phyloP scores from a whole-genome alignment of 2,329 filamentous ascomycete species.

The Claviceps monticola region DNA sequence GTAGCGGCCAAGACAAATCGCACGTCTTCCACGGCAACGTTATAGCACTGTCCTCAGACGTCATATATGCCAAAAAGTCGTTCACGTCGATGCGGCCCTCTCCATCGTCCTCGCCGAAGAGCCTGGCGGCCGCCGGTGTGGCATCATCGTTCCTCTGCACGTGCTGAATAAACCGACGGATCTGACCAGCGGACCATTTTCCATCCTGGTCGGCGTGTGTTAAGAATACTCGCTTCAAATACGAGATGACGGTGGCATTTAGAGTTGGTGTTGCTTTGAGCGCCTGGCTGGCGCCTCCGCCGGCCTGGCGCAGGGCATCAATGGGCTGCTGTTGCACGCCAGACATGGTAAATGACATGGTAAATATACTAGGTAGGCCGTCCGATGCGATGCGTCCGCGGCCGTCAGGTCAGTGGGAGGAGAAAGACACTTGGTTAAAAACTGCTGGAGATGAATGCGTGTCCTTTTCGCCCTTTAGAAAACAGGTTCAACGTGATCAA shows the following conservation, averaged over 20 bases:
- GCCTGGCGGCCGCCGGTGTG: conserved; percentile 13
- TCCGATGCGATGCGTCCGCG: neutral
- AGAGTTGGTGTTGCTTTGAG: conserved; percentile 27
- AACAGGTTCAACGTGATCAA: neutral
- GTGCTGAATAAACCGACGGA: conserved; percentile 30
- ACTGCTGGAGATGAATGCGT: neutral
- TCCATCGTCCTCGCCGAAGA: conserved; percentile 16
- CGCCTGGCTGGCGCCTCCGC: conserved; percentile 32
- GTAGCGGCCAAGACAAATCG: conserved; percentile 61
- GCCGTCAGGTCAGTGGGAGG: neutral
- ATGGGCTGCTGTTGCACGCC: conserved; percentile 1
- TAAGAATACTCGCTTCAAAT: conserved; percentile 33
- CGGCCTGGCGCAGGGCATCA: conserved; percentile 27
- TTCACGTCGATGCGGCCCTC: conserved; percentile 28
- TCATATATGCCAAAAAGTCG: conserved; percentile 43
- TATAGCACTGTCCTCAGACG: conserved; percentile 30
- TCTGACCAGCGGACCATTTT: conserved; percentile 32
- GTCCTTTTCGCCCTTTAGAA: neutral
- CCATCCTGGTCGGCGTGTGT: conserved; percentile 26
- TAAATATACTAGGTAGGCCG: neutral
- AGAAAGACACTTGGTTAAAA: neutral
- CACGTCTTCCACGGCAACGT: conserved; percentile 25
- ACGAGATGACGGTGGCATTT: conserved; percentile 24
- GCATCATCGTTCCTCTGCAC: conserved; percentile 28
- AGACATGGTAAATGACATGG: conserved; percentile 4